Conservation (phyloP, 2,329 filamentous ascomycete species). For the Epichloe uncinata region DNA sequence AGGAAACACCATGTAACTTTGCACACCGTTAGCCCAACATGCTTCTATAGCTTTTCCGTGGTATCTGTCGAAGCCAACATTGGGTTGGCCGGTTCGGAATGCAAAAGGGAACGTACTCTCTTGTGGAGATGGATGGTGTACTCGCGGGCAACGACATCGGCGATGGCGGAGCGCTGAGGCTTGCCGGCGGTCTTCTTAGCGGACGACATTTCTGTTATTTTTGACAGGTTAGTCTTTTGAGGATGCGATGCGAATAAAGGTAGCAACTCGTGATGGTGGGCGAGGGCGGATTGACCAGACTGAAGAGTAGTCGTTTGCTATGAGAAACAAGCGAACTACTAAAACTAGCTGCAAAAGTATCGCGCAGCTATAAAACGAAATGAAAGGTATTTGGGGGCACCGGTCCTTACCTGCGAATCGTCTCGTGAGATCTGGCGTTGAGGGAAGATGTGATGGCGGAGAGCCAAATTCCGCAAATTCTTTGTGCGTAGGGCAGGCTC, state of each 20-base stretch:
- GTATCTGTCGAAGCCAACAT: not conserved
- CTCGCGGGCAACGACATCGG: conserved; percentile 98
- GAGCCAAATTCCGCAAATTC: conserved; percentile 27
- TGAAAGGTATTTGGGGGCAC: conserved; percentile 9
- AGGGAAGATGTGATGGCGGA: conserved; percentile 23
- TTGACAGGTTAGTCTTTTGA: conserved; percentile 14
- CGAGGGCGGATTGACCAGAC: not conserved
- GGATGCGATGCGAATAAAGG: not conserved
- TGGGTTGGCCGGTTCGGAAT: conserved; percentile 1
- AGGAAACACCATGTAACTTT: conserved; percentile 89
- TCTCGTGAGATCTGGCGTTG: conserved; percentile 26
- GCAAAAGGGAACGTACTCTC: conserved; percentile 37
- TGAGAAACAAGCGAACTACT: not conserved
- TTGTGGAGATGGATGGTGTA: conserved; percentile 99
- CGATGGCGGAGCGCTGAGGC: conserved; percentile 77
- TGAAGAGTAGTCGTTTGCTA: not conserved
- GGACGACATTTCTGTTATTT: conserved; percentile 28
- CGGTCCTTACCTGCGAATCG: conserved; percentile 28
- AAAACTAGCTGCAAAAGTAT: not conserved
- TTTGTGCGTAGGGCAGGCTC: conserved; percentile 30
- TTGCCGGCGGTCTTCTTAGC: conserved; percentile 25
- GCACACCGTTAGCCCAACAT: conserved; percentile 7
- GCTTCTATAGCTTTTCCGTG: conserved; percentile 3
- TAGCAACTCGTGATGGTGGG: conserved; percentile 3
- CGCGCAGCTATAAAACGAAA: not conserved